phyloP scores from a whole-genome alignment of 176 grass and related monocot species.

The Zoysia pacifica region DNA sequence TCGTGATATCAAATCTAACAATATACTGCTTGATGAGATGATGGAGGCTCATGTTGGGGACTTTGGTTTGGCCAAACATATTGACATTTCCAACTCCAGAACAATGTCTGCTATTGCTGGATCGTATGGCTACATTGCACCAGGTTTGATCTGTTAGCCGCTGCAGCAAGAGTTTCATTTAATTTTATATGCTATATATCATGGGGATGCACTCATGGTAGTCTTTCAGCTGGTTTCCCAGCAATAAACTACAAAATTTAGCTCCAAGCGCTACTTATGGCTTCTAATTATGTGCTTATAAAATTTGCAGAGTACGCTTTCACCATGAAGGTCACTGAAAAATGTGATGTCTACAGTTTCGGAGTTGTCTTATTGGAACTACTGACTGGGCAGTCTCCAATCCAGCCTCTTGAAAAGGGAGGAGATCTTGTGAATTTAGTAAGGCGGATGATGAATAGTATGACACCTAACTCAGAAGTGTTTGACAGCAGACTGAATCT shows the following conservation, averaged over 20 bases:
- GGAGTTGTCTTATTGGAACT: constrained; percentile 92
- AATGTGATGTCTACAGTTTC: constrained; percentile 90
- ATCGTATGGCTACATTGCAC: constrained; percentile 93
- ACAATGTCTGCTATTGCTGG: constrained; percentile 93
- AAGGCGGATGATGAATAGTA: constrained; percentile 56
- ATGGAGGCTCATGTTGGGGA: constrained; percentile 96
- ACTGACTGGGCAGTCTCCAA: constrained; percentile 78
- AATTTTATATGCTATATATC: background rate
- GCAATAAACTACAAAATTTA: background rate
- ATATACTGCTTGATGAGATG: constrained; percentile 84
- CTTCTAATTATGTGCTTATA: constrained; percentile 27
- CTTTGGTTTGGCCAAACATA: constrained; percentile 87
- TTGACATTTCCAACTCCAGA: constrained; percentile 78
- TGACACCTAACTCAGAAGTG: constrained; percentile 41
- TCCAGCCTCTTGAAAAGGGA: constrained; percentile 95
- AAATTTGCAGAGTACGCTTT: constrained; percentile 87
- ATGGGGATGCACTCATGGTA: background rate
- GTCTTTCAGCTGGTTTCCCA: constrained; percentile 29
- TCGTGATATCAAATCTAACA: constrained; percentile 98
- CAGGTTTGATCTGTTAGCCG: constrained; percentile 57
- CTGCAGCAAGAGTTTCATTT: constrained; percentile 11
- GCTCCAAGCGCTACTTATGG: constrained; percentile 27
- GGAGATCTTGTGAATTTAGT: constrained; percentile 98
- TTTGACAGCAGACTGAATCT: constrained; percentile 74
- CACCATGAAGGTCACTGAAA: constrained; percentile 99